Evolutionary conservation across 768 basidiomycete species (phyloP), one percentile per base, ranked within the genome.

Genomic region (Phlegmacium glaucopus): DNA sequence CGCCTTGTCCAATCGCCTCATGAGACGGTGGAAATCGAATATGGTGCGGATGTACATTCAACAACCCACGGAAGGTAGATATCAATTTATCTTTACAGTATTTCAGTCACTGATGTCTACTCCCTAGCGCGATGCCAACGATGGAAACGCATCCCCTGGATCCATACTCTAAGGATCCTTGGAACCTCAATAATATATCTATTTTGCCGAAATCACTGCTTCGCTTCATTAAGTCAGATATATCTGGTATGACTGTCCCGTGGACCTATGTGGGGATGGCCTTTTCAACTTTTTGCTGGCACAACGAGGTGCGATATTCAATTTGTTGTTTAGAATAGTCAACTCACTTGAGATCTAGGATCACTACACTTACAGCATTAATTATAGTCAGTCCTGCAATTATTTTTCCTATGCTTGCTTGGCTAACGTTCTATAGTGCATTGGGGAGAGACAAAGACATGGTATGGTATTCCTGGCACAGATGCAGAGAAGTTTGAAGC

Each of bases 231-330:
- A 96, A 97, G 69, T 94, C 93, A 4, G 94, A 98, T 65, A 96
- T 99, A 46, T 97, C 94, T 44, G 96, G 96, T 11, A 99, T 99
- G 95, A 98, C 95, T 2, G 92, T 97, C 9, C 94, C 94, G 9
- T 97, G 94, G 94, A 96, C 91, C 30, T 99, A 99, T 65, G 92
- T 98, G 51, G 96, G 96, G 39, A 98, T 98, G 95, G 77, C 93
- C 13, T 99, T 99, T 65, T 95, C 94, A 11, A 95, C 96, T 3
- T 99, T 99, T 67, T 98, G 95, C 64, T 99, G 96, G 96, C 96
- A 99, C 70, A 99, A 99, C 61, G 94, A 93, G 81, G 90, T 89
- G 57, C 47, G 72, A 59, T 42, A 7, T 39, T 32, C 32, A 18
- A 15, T n/a, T 41, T 30, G 13, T 42, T 13, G 17, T 2, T 5